Evolutionary conservation across 345 rosid genomes (phyloP), one percentile per base, ranked within the genome.

Genomic region (Moricandia arvensis): DNA sequence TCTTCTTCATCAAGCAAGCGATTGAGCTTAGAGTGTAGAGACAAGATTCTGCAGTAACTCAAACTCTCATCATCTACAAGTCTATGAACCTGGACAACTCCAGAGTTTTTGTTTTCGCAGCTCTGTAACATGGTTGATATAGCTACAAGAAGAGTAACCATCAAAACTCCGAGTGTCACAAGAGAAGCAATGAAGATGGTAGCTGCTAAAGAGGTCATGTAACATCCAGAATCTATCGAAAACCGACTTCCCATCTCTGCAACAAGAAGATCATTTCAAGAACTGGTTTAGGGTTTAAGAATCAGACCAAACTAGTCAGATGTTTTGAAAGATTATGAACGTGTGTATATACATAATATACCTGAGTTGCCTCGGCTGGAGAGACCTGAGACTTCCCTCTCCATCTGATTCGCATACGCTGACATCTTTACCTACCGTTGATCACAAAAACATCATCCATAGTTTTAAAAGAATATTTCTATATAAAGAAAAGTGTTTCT

Each of bases 381-480:
- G 81, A 91, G 87, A 78, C 87, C 81, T 2, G 98, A 93, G 89
- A 63, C 68, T 66, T 84, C 80, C 59, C 90, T 83, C 78, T 89
- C 98, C 92, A 88, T 87, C 79, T 86, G 92, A 82, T 86, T 93
- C 8, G 80, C 85, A 15, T 85, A 88, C 79, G 89, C 93, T 7
- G 93, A 93, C 96, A 88, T 87, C 29, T 45, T 63, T 31, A 29
- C 31, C 31, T 29, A 29, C 31, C 3, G 51, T 43, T 30, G 72
- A 17, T 51, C 8, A 30, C 18, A 17, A 26, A 76, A 55, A 49
- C 63, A 75, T 11, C 15, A 67, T 15, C 38, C 1, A 34, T 6
- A 16, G 13, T 58, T 64, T 29, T 7, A 11, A 0, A 27, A 15
- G 24, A 59, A 26, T 9, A 17, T 2, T 16, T 15, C 6, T 12